Evolutionary conservation across 768 basidiomycete species (phyloP), one percentile per base, ranked within the genome.

Genomic region (Daedalea quercina): DNA sequence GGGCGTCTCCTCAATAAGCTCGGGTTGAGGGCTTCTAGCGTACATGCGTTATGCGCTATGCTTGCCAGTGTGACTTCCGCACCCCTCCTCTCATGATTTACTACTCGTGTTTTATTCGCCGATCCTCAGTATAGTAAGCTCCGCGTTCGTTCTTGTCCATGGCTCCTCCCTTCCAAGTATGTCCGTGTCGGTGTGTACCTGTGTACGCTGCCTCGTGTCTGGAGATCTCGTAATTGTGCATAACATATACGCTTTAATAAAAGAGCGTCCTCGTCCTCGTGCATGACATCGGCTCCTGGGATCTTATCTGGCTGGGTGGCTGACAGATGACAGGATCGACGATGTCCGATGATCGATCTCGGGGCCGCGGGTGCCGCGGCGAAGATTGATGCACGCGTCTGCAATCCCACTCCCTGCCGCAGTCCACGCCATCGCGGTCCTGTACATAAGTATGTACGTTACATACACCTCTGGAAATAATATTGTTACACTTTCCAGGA

Each of bases 1-100:
- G 66, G 9, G 65, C 68, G 4, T 71, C 71, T 9, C 70, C 71
- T 2, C 26, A 65, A 57, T 63, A 55, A 59, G 53, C 44, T 40
- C 24, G 51, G 42, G 19, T 9, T n/a, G 19, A 28, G 20, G 46
- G 46, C 28, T 19, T 47, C 46, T 19, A 28, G 28, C 3, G 46
- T 40, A 15, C 37, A 40, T 40, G 37, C 15, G 37, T 17, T 40
- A 40, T 40, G 15, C 15, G 7, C 19, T 40, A 40, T 40, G 37
- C 17, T 31, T 19, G 42, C 23, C 4, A 28, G 26, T 44, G 33
- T 52, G 41, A 51, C 9, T n/a, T 44, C 37, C n/a, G 23, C 28
- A 11, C 28, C n/a, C 4, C 11, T 31, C 28, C 28, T 31, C 28
- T 31, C 28, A 4, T 11, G 11, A 4, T 31, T 11, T 31, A 4